Conservation (phyloP, 106 monocot species). For the Platanthera zijinensis region DNA sequence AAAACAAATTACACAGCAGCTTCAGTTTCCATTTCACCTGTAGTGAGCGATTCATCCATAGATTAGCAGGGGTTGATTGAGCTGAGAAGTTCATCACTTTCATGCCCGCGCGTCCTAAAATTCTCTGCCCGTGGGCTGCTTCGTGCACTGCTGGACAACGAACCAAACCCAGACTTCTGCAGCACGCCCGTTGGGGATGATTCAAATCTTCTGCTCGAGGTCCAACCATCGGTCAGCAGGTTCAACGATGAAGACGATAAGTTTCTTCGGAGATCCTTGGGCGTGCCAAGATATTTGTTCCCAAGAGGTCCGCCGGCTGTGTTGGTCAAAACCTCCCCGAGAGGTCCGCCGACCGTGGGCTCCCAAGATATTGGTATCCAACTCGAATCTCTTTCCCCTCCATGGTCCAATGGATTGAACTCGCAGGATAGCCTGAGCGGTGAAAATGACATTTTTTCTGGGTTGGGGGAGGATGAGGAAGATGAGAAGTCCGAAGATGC, state of each 20-base stretch:
- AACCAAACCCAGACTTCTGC: background rate
- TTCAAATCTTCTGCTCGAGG: conserved; percentile 25
- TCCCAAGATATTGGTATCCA: conserved; percentile 70
- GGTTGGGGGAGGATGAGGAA: conserved; percentile 37
- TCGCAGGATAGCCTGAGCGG: conserved; percentile 47
- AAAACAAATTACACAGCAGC: too few relatives aligned
- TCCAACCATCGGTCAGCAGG: conserved; percentile 54
- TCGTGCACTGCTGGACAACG: background rate
- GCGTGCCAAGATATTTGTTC: conserved; percentile 3
- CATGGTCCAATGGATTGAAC: conserved; percentile 28
- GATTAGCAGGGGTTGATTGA: background rate
- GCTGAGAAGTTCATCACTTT: conserved; percentile 2
- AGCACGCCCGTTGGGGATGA: background rate
- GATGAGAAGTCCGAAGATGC: conserved; percentile 44
- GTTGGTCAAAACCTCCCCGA: conserved; percentile 85
- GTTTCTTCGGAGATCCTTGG: conserved; percentile 33
- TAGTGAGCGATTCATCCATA: background rate
- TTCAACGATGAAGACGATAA: conserved; percentile 38
- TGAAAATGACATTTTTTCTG: conserved; percentile 42
- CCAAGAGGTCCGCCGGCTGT: conserved; percentile 9
- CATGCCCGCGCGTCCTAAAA: background rate
- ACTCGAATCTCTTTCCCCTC: conserved; percentile 16
- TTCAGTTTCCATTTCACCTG: background rate
- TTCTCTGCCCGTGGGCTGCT: background rate
- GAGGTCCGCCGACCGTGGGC: conserved; percentile 70